These are phyloP conservation scores for Ascomycota sp. DNA, from an alignment of 2,329 filamentous ascomycete genomes.

Conservation along the genomic window DNA sequence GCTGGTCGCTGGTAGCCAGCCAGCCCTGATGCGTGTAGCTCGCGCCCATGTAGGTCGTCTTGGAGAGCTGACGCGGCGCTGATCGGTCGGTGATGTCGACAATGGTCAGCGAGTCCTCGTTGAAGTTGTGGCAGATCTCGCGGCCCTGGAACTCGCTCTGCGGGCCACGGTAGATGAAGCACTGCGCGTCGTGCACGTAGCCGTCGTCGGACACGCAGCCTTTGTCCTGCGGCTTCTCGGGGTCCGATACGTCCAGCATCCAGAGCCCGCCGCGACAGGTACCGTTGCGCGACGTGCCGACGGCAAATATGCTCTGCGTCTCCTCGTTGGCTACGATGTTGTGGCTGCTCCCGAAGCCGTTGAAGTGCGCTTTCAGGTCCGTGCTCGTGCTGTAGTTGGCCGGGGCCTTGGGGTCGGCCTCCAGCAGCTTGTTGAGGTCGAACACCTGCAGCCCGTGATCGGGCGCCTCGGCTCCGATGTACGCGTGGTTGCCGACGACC, in stretches of 20 bases:
- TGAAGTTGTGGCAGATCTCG: constrained; percentile 6
- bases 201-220: constrained; percentile 26
- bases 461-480: constrained; percentile 21
- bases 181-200: constrained; percentile 31
- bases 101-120: constrained; percentile 9
- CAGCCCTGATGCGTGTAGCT: constrained; percentile 33
- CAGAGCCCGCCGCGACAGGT: constrained; percentile 26
- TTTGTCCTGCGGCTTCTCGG: constrained; percentile 24
- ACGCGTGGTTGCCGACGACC: constrained; percentile 14
- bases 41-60: constrained; percentile 29
- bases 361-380: constrained; percentile 16
- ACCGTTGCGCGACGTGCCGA: constrained; percentile 16
- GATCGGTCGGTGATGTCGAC: constrained; percentile 27
- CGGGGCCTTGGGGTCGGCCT: constrained; percentile 18
- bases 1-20: constrained; percentile 20
- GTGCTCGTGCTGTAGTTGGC: constrained; percentile 11
- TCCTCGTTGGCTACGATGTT: constrained; percentile 29
- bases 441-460: constrained; percentile 41
- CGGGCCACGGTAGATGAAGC: constrained; percentile 27
- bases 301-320: constrained; percentile 20
- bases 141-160: constrained; percentile 20
- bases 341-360: constrained; percentile 20
- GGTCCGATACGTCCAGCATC: constrained; percentile 31
- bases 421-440: constrained; percentile 31
- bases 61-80: constrained; percentile 22